Evolutionary conservation across 495 filamentous ascomycete species (phyloP), one percentile per base, ranked within the genome.

Genomic region (Chaetomium fimeti): DNA sequence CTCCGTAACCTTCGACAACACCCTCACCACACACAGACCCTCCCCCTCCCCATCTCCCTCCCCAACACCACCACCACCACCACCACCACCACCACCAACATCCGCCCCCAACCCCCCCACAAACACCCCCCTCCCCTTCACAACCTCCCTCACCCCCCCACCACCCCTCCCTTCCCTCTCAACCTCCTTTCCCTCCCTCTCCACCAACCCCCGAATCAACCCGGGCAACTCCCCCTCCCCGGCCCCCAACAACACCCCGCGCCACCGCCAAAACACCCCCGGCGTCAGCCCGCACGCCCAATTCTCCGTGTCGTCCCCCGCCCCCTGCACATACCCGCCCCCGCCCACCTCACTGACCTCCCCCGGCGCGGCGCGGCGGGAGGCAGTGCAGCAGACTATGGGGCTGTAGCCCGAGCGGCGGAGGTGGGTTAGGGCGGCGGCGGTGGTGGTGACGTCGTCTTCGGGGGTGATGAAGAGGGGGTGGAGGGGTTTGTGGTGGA

Each of bases 241-340:
- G 0, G 88, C 83, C 0, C 66, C 63, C 11, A 92, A 68, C 7
- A 97, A 74, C 28, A 69, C 32, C 2, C 81, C 77, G 29, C 75
- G 76, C 62, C 93, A 81, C 38, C 74, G 73, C 93, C 93, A 98
- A 74, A 96, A 98, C 4, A 92, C 65, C 2, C 74, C 75, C 12
- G 93, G 84, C 11, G 89, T 93, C 13, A 97, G 77, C 0, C 90
- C 89, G 47, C 83, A 76, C 42, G 91, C 87, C 94, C 94, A 98
- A 45, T 86, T 88, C 76, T 98, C 93, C 22, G 87, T 90, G 71
- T 98, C 93, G 76, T 98, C 93, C 6, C 88, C 93, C 15, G 93
- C 92, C 27, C 94, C 94, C 75, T 97, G 94, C 65, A 98, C 90
- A 71, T 98, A 98, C 28, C 88, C 89, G 5, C 85, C 85, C 61